Conservation (phyloP, 352 stramenopile species). For the Phytophthora tentaculata region DNA sequence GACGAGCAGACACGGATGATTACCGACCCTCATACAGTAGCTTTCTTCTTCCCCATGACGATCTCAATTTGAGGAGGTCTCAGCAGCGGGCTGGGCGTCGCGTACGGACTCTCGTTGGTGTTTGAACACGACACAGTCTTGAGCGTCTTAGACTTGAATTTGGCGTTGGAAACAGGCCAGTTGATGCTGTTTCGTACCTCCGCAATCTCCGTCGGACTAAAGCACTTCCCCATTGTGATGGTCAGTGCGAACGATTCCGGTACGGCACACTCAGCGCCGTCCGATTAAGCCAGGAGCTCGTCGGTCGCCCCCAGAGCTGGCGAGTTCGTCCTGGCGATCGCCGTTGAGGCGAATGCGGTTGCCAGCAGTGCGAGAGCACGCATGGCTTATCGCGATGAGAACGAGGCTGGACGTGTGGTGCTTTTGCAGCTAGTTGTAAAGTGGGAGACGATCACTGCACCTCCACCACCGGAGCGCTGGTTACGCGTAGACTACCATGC, state of each 20-base stretch:
- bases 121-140: neutral
- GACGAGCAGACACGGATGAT: constrained; percentile 1
- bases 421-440: neutral
- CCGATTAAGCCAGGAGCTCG: neutral
- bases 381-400: neutral
- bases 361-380: neutral
- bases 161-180: constrained; percentile 19
- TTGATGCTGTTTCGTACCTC: neutral
- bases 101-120: neutral
- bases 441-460: neutral
- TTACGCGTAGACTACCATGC: neutral
- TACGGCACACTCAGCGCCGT: neutral
- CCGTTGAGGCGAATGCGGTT: neutral
- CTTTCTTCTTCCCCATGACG: constrained; percentile 1
- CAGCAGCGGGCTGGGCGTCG: neutral
- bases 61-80: constrained; percentile 5
- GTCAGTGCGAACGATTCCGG: neutral
- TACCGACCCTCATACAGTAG: neutral
- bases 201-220: neutral
- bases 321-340: neutral
- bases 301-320: neutral
- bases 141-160: constrained; percentile 5
- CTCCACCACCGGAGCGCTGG: neutral
- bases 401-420: neutral
- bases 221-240: neutral